A percentile compares a stretch with the other conserved stretches of the same genome.
Conservation (phyloP, 1,139 yeast genomes). For the Saccharomycopsis hybrid region DNA sequence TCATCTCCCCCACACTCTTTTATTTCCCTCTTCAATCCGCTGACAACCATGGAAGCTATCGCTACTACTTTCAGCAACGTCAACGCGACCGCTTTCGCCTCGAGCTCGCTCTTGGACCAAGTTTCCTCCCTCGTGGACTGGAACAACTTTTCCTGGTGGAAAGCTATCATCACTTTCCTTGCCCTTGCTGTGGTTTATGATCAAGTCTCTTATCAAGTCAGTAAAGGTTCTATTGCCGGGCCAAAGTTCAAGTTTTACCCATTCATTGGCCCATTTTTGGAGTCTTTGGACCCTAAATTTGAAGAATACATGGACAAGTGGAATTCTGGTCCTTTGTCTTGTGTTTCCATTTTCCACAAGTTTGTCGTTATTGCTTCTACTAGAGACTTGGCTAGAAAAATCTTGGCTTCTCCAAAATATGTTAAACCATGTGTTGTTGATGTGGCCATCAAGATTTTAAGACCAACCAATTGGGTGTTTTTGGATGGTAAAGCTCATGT, state of each 20-base stretch:
- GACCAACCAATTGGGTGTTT: conserved; percentile 97
- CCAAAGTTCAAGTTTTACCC: conserved; percentile 88
- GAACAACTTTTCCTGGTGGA: conserved; percentile 34
- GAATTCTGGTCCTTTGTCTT: conserved; percentile 89
- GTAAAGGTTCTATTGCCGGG: conserved; percentile 87
- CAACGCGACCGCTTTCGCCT: too few species aligned
- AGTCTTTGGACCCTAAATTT: conserved; percentile 92
- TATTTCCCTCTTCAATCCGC: too few species aligned
- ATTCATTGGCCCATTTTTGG: conserved; percentile 91
- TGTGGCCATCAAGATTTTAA: conserved; percentile 84
- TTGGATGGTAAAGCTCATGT: conserved; percentile 92
- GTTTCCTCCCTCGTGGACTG: too few species aligned
- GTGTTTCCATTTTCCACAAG: conserved; percentile 96
- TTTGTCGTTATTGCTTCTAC: conserved; percentile 92
- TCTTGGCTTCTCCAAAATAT: conserved; percentile 74
- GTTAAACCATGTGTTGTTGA: conserved; percentile 98
- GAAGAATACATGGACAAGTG: conserved; percentile 90
- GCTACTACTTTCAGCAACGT: too few species aligned
- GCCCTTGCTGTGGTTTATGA: conserved; percentile 60
- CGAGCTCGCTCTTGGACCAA: too few species aligned
- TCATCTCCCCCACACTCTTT: too few species aligned
- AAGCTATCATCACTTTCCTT: conserved; percentile 44
- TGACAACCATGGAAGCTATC: too few species aligned
- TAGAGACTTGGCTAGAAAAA: conserved; percentile 85
- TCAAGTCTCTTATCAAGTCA: conserved; percentile 68